Evolutionary conservation across 106 monocot genomes (phyloP), one percentile per base, ranked within the genome.

Genomic region (Allium sativum): DNA sequence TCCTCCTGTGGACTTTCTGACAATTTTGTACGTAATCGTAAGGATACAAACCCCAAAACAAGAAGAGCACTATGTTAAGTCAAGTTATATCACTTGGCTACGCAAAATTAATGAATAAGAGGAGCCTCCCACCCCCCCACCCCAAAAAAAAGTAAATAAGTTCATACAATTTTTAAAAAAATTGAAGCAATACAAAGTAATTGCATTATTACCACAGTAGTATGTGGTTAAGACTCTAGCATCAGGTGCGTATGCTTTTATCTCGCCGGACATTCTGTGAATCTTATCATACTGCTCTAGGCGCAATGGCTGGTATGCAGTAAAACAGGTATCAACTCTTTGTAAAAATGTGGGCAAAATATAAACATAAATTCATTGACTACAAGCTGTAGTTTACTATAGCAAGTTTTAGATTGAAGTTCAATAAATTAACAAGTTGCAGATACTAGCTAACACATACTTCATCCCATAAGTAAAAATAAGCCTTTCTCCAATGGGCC

Each of bases 381-480:
- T 2, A 31, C 5, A 31, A 31, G 31, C 31, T 31, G 5, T 31
- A 2, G 31, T 31, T 31, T 31, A 31, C 31, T 31, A 31, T 31
- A 31, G 5, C 31, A 31, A 31, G 31, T 31, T 31, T 31, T 31
- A 31, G 31, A 31, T 31, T 31, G 31, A 31, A 31, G 31, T 31
- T 31, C 31, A 5, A 31, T 31, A 31, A 31, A 31, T 31, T 31
- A 31, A 31, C 31, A 31, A 31, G 31, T 31, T 31, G 31, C 31
- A 5, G 31, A 2, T 31, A 2, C 31, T 31, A 5, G 31, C 31
- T 31, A 31, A 31, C 20, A 16, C 12, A 18, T 76, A 96, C 96
- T 87, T 96, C 96, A 69, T 96, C 96, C 96, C 96, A 96, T 65
- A 96, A 68, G 73, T 96, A 96, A 56, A 96, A 96, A 71, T 96